A percentile compares a stretch with the other conserved stretches of the same genome.
Conservation (phyloP, 331 rosid genomes). For the Erythrophleum ivorense region DNA sequence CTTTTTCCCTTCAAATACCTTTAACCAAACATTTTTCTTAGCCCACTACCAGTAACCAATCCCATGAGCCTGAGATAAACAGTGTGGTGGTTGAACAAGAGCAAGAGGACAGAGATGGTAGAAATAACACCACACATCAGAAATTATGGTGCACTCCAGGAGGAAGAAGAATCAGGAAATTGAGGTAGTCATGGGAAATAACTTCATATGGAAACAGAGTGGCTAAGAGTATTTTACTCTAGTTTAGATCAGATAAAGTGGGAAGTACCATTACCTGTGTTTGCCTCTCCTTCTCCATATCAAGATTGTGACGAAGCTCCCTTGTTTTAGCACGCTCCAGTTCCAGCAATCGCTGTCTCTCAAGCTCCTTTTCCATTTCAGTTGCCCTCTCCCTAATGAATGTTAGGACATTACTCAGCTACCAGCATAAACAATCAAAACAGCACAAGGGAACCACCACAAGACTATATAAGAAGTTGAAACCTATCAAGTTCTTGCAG, state of each 20-base stretch:
- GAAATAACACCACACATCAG: no score
- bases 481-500: slow-evolving; percentile 92
- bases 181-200: no score
- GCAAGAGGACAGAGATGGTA: no score
- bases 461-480: slow-evolving; percentile 34
- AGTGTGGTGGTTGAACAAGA: no score
- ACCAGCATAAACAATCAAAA: slow-evolving; percentile 33
- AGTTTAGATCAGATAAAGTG: not conserved
- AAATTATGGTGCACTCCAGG: no score
- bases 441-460: slow-evolving; percentile 34
- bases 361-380: slow-evolving; percentile 87
- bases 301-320: slow-evolving; percentile 90
- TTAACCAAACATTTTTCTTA: no score
- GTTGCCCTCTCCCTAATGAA: slow-evolving; percentile 69
- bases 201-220: no score
- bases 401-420: slow-evolving; percentile 37
- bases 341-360: slow-evolving; percentile 82
- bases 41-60: no score
- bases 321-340: slow-evolving; percentile 87
- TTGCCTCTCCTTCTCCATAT: slow-evolving; percentile 93
- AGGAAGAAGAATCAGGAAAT: no score
- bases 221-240: not conserved
- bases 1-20: no score
- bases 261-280: slow-evolving; percentile 66
- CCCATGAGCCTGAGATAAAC: no score